Evolutionary conservation across 441 rosid species (phyloP).

Genomic region (Erodium trifolium): DNA sequence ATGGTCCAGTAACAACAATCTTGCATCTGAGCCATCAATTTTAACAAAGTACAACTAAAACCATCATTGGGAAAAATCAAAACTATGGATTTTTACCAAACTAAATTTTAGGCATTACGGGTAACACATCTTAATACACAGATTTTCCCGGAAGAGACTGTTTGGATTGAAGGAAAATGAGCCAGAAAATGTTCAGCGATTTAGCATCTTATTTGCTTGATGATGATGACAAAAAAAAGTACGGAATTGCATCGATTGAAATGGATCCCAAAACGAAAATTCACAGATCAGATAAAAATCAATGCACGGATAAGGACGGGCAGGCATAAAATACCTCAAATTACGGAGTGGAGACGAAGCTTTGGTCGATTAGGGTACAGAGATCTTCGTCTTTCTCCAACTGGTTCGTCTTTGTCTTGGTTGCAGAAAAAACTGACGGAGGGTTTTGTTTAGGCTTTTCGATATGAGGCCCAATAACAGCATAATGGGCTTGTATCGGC

Average conservation of each 20-base stretch:
- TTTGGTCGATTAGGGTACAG: neutral
- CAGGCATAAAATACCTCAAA: neutral
- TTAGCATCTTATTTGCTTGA: neutral
- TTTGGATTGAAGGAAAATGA: neutral
- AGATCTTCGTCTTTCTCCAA: neutral
- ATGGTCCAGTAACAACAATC: too few relatives aligned
- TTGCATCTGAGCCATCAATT: neutral
- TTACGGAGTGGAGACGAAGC: neutral
- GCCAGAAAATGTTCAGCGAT: neutral
- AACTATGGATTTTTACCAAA: neutral
- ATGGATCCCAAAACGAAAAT: neutral
- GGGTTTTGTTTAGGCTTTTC: neutral
- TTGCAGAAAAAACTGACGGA: neutral
- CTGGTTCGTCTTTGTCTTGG: neutral
- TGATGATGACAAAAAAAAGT: neutral
- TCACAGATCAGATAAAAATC: neutral
- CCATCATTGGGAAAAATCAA: neutral
- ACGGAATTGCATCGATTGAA: neutral
- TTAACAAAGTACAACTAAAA: neutral
- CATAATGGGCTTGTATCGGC: neutral
- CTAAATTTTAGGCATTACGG: neutral
- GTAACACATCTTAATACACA: neutral
- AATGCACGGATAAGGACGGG: neutral
- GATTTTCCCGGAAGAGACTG: neutral
- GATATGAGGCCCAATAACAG: neutral